Conservation (phyloP, 2,329 filamentous ascomycete genomes). For the Aspergillus sp. region DNA sequence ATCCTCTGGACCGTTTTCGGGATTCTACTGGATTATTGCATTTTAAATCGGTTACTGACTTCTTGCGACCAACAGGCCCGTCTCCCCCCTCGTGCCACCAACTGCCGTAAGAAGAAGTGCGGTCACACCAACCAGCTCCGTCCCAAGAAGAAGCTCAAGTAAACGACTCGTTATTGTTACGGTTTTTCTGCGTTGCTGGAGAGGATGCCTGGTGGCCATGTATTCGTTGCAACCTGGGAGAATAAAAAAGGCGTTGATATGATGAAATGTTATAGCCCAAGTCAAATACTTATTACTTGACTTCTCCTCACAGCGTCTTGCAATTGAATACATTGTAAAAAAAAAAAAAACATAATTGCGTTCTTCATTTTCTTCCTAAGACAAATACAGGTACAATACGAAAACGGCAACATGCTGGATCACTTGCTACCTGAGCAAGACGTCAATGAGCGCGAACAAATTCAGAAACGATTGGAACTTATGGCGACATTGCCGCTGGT, state of each 20-base stretch:
- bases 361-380: background rate
- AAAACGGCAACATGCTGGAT: background rate
- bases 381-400: conserved; percentile 9
- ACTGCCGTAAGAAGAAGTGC: conserved; percentile 99
- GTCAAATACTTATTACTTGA: conserved; percentile 30
- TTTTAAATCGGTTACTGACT: background rate
- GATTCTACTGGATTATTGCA: background rate
- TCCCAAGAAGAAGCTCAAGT: conserved; percentile 99
- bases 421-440: conserved; percentile 10
- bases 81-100: conserved; percentile 96
- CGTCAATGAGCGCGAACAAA: background rate
- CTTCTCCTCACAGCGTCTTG: conserved; percentile 28
- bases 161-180: conserved; percentile 36
- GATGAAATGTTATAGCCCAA: conserved; percentile 32
- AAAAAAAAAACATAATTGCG: conserved; percentile 3
- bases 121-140: conserved; percentile 99
- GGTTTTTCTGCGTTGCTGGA: conserved; percentile 44
- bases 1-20: background rate
- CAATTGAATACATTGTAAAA: conserved; percentile 33
- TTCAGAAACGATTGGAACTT: conserved; percentile 2
- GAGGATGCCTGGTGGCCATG: conserved; percentile 22
- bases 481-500: background rate
- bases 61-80: conserved; percentile 48
- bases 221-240: conserved; percentile 30
- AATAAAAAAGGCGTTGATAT: conserved; percentile 34